These are phyloP conservation scores for Ustilago trichophora DNA, from an alignment of 1,284 basidiomycete genomes.

Conservation along the genomic window DNA sequence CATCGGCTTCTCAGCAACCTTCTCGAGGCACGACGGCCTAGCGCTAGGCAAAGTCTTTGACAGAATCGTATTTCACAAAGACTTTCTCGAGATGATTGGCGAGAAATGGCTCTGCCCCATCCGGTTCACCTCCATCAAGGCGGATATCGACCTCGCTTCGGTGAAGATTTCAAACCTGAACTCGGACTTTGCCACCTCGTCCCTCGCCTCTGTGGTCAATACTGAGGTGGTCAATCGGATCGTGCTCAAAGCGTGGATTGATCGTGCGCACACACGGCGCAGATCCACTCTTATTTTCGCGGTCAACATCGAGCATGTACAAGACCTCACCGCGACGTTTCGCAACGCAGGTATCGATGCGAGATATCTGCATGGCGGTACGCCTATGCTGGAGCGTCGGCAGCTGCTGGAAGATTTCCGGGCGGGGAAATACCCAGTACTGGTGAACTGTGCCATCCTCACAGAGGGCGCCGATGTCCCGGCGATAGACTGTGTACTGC, in stretches of 20 bases:
- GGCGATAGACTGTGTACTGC: constrained; percentile 83
- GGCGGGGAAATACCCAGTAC: constrained; percentile 79
- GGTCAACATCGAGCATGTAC: constrained; percentile 85
- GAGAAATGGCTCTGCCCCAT: constrained; percentile 77
- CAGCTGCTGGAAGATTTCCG: constrained; percentile 77
- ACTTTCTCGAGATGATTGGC: constrained; percentile 88
- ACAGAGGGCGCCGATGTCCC: constrained; percentile 65
- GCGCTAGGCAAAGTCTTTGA: constrained; percentile 89
- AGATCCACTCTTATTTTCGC: constrained; percentile 91
- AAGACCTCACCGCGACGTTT: constrained; percentile 78
- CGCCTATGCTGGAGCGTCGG: constrained; percentile 75
- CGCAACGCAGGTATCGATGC: constrained; percentile 83
- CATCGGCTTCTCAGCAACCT: constrained; percentile 94
- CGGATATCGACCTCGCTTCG: constrained; percentile 55
- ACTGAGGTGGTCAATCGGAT: constrained; percentile 55
- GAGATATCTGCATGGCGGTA: constrained; percentile 77
- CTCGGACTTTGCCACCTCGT: constrained; percentile 51
- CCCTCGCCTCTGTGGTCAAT: constrained; percentile 58
- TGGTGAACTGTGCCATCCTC: constrained; percentile 91
- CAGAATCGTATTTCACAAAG: constrained; percentile 91
- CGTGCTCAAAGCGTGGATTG: constrained; percentile 61
- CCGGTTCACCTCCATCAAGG: constrained; percentile 61
- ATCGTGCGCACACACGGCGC: constrained; percentile 67
- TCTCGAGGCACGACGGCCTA: constrained; percentile 88
- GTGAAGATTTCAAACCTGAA: constrained; percentile 37